Base-by-base conservation (phyloP, 2,329 filamentous ascomycete genomes). In the Aureobasidium namibiae region DNA sequence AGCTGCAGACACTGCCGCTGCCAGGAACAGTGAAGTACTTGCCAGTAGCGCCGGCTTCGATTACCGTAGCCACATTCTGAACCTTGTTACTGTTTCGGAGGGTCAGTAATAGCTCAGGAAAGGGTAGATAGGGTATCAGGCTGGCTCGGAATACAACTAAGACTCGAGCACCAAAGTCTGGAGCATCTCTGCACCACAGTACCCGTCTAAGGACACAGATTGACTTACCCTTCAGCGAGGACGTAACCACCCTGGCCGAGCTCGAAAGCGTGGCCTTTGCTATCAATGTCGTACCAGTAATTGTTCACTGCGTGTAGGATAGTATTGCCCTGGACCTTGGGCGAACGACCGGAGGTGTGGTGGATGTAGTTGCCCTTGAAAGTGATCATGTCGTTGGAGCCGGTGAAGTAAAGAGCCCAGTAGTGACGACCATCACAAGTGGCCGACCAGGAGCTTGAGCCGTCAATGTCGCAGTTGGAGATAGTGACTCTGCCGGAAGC, bases 271-370 rank as follows among this genome's bases (percentile, higher is more conserved):
- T 85, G 82, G 50, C 78, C 78, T 21, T 71, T 68, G 69, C 78
- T 80, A 66, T 78, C 74, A 26, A 57, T 57, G 23, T 57, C 54
- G 67, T 81, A 75, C 73, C 76, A 84, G 77, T 80, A 83, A 76
- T 84, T 85, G 78, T 84, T 84, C 68, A 83, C 80, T 42, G 79
- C 80, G 70, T 85, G 82, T 56, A 85, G 72, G 45, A 83, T 76
- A 58, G 82, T 82, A 68, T 80, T 80, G 21, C 75, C 75, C 59
- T 70, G 73, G 23, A 85, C 74, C 73, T 84, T 84, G 64, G 82
- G 82, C 13, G 74, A 73, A 56, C 82, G 81, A 60, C 82, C 82
- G 13, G 75, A 78, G 50, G 78, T 79, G 70, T 82, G 75, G 75
- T 83, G 79, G 67, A 85, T 74, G 73, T 83, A 84, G 76, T 85